phyloP scores from a whole-genome alignment of 768 basidiomycete species.

The Kwoniella dendrophila region DNA sequence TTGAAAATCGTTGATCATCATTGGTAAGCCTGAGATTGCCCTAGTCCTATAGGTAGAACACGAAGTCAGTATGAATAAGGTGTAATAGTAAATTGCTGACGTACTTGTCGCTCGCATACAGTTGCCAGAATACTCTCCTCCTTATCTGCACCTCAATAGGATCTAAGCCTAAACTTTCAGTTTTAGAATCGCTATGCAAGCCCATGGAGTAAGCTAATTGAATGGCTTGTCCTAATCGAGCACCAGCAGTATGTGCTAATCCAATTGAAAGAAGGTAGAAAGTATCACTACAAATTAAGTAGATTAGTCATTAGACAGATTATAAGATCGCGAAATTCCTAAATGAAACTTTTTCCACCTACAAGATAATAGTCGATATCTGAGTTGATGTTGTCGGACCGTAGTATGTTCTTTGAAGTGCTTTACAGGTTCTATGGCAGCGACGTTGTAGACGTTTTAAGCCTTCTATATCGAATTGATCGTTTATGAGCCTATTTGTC shows the following conservation, averaged over 20 bases:
- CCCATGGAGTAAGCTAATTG: conserved; percentile 49
- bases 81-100: conserved; percentile 4
- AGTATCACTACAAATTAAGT: conserved; percentile 32
- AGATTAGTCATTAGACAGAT: background rate
- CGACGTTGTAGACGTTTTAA: conserved; percentile 46
- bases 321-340: background rate
- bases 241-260: conserved; percentile 43
- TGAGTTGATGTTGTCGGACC: conserved; percentile 47
- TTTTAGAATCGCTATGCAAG: conserved; percentile 45
- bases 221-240: conserved; percentile 46
- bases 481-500: conserved; percentile 41
- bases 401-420: conserved; percentile 44
- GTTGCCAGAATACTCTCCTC: conserved; percentile 51
- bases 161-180: conserved; percentile 38
- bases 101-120: conserved; percentile 50
- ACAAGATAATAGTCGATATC: conserved; percentile 50
- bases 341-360: conserved; percentile 16
- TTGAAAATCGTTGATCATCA: conserved; percentile 52
- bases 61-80: too few species aligned
- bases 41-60: too few species aligned
- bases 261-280: conserved; percentile 52
- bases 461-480: conserved; percentile 46
- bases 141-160: conserved; percentile 46
- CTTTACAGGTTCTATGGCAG: conserved; percentile 45
- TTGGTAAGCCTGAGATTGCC: conserved; percentile 47